Percentiles rank a stretch among this genome's conserved stretches.
Conservation (phyloP, 2,329 filamentous ascomycete genomes). For the Fusarium praegraminearum region DNA sequence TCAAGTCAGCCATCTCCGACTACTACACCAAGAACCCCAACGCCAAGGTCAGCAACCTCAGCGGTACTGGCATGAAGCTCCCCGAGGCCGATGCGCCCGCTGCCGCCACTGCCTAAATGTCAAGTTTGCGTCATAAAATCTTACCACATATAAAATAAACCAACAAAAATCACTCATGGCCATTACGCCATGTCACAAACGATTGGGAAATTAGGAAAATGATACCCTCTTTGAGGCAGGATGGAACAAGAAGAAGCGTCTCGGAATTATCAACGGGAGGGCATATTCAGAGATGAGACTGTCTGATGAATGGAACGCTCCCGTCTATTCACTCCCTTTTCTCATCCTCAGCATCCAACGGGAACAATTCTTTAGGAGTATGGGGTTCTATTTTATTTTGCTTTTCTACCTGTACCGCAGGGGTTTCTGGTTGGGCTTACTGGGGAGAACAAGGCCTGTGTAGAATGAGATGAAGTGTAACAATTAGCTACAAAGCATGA, state of each 20-base stretch:
- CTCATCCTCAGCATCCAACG: slow-evolving; percentile 30
- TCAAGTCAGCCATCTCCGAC: slow-evolving; percentile 90
- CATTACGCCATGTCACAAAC: slow-evolving; percentile 12
- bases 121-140: slow-evolving; percentile 1
- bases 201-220: slow-evolving; percentile 42
- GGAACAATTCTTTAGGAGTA: slow-evolving; percentile 42
- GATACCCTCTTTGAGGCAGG: slow-evolving; percentile 46
- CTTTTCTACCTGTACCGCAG: slow-evolving; percentile 31
- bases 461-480: slow-evolving; percentile 38
- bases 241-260: slow-evolving; percentile 30
- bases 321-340: slow-evolving; percentile 21
- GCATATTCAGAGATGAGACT: slow-evolving; percentile 17
- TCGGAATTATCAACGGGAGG: slow-evolving; percentile 16
- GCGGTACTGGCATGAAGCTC: slow-evolving; percentile 77
- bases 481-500: slow-evolving; percentile 31
- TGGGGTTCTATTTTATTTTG: slow-evolving; percentile 41
- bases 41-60: slow-evolving; percentile 77
- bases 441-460: slow-evolving; percentile 8
- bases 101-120: slow-evolving; percentile 48
- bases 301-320: slow-evolving; percentile 27
- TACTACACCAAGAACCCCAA: slow-evolving; percentile 93
- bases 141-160: slow-evolving; percentile 16
- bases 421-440: slow-evolving; percentile 22
- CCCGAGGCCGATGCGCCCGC: slow-evolving; percentile 64
- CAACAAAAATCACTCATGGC: slow-evolving; percentile 20